A percentile compares a stretch with the other conserved stretches of the same genome.
These are phyloP conservation scores for Fraxinus cuspidata DNA, from an alignment of 257 asterid genomes.

Conservation along the genomic window DNA sequence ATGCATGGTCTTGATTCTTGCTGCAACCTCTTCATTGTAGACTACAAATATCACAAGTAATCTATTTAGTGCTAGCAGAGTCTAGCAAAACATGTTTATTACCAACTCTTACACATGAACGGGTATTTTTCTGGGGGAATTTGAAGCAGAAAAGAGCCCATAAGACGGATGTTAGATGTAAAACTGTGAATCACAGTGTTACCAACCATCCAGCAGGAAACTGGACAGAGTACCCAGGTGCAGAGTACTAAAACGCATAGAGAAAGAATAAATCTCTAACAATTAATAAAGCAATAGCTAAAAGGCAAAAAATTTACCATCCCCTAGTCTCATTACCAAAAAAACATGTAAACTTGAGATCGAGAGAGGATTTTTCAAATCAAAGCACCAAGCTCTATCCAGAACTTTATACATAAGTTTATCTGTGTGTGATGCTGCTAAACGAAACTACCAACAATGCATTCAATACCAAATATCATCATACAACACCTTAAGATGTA, in stretches of 20 bases:
- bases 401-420: not conserved
- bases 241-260: not conserved
- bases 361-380: not conserved
- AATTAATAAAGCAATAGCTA: not conserved
- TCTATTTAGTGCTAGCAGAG: not conserved
- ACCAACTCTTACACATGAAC: not conserved
- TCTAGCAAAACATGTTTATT: not conserved
- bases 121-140: not conserved
- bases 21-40: not conserved
- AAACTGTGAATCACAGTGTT: not conserved
- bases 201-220: conserved; percentile 1
- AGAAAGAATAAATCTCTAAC: not conserved
- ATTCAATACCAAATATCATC: not conserved
- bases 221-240: conserved; percentile 8
- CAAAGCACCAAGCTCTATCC: not conserved
- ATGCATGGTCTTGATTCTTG: not conserved
- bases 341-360: not conserved
- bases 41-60: not conserved
- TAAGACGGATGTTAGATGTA: conserved; percentile 4
- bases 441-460: not conserved
- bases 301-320: not conserved
- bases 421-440: not conserved
- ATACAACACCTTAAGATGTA: conserved; percentile 4
- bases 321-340: not conserved
- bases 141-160: not conserved